Evolutionary conservation across 148 eudicot species (phyloP), one percentile per base, ranked within the genome.

Genomic region (Vaccinium darrowii): DNA sequence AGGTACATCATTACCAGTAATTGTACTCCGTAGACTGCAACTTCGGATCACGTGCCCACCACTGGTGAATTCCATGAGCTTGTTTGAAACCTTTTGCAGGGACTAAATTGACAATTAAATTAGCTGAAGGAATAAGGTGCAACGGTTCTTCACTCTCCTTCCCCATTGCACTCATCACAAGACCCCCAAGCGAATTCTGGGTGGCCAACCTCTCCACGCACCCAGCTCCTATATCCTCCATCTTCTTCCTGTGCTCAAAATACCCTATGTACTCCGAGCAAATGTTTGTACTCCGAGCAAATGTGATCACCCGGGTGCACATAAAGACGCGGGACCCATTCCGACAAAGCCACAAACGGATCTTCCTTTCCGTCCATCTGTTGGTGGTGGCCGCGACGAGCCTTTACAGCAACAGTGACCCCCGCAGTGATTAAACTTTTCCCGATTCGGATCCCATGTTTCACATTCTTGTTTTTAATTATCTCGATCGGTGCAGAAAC

Each of bases 401-500:
- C 67, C 80, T 88, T 90, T 81, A 88, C 49, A 50, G 94, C 91
- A 79, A 96, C 82, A 50, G 99, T 94, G n/a, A 97, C 92, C 52
- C 99, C 99, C 7, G 99, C 98, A 0, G 99, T 94, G 56, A 95
- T 81, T 51, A 97, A 90, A 60, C 99, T 97, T 73, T 94, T 90
- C 6, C 98, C 99, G 43, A 97, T 82, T 77, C 99, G 90, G 57
- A 97, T 86, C 84, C 99, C 98, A 39, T 91, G 98, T 81, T 93
- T 97, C 79, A 97, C 91, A 53, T 93, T 92, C 85, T 93, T 85
- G 39, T 95, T 90, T 86, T 92, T 93, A 76, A 97, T 95, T n/a
- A 84, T 84, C 90, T 97, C 99, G 52, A 95, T 91, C 9, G 99
- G 99, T 4, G 96, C 93, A 0, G 98, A 92, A 50, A 94, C 52